Base-by-base conservation (phyloP, 805 yeast genomes). In the Kuraishia capsulata region DNA sequence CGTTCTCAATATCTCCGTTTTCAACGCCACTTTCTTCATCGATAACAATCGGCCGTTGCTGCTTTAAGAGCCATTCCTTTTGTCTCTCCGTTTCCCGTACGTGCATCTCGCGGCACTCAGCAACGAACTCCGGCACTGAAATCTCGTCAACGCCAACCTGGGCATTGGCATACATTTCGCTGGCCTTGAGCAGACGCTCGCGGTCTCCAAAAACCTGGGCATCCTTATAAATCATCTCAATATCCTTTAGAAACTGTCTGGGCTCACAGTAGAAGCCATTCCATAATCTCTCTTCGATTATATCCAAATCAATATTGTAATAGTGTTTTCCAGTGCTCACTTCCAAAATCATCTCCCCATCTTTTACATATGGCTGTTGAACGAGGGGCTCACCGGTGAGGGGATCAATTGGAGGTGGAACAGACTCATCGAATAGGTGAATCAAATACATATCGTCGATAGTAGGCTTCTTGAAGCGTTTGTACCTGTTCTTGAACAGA, bases 251-350 rank as follows among this genome's bases (percentile, higher is more conserved):
- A 52, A 84, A 90, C 55, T 92, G 97, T 46, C 77, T 80, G 11
- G 97, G 97, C 50, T 88, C 96, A 29, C 86, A 80, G 52, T 92
- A 92, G 57, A 62, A 92, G 0, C 98, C 98, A 57, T 92, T 92
- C 98, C 98, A 92, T 39, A 92, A 61, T 42, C 98, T 69, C 54
- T 92, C 97, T 53, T 92, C 98, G 25, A 92, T 76, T 14, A 88
- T 80, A 52, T 92, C 98, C 39, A 92, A 64, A 52, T 92, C 98
- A 84, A 92, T 92, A 49, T 92, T 92, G 62, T 69, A 72, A 52
- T 69, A 90, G 45, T 66, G 69, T 40, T 73, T 75, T 3, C 92
- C 94, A 0, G 95, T 81, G 0, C 78, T 59, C 9, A 74, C 66
- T 50, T 92, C 97, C n/a, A 78, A 59, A 47, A 92, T 85, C 90